Evolutionary conservation across 176 grass and related monocot species (phyloP), one percentile per base, ranked within the genome.

Genomic region (Neostapfia colusana): DNA sequence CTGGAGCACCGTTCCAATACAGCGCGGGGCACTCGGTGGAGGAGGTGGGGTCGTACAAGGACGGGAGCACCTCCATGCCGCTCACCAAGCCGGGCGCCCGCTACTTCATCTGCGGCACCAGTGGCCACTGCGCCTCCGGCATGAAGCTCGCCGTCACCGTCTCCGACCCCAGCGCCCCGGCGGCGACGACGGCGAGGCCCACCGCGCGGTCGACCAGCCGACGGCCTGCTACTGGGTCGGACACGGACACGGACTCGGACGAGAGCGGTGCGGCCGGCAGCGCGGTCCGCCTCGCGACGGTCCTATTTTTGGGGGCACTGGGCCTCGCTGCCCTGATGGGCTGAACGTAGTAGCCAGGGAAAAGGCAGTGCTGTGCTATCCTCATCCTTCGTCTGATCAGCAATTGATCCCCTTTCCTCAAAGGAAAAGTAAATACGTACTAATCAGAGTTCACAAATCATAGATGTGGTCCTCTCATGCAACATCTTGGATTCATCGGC

Each of bases 61-160:
- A 80, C 55, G 81, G 85, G 79, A 95, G 69, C 73, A 85, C 92
- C 63, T 87, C 28, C 65, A 73, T 95, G 69, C 53, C 56, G 27
- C 84, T 95, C 25, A 80, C 86, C 10, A 62, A 31, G 27, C 23
- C 86, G 14, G 92, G 92, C 31, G 85, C 80, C 6, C 84, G 92
- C 39, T 89, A 95, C 81, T 95, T 91, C 86, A 89, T 95, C 80
- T 95, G 92, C 68, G 83, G 86, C 50, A 15, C 69, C 24, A 3
- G 73, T 4, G 86, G 81, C 11, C 92, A 95, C 64, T 95, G 92
- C 86, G 78, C 81, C 61, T 0, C 56, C 45, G 92, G 92, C 10
- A 95, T 95, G 92, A 91, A 95, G 78, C 83, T 95, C 45, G 51
- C 76, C 72, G 53, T 89, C 55, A 85, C 81, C 79, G 17, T 20